Percentiles rank a stretch among this genome's conserved stretches.
phyloP scores from a whole-genome alignment of 2,329 filamentous ascomycete genomes.

The Escovopsis sp. region DNA sequence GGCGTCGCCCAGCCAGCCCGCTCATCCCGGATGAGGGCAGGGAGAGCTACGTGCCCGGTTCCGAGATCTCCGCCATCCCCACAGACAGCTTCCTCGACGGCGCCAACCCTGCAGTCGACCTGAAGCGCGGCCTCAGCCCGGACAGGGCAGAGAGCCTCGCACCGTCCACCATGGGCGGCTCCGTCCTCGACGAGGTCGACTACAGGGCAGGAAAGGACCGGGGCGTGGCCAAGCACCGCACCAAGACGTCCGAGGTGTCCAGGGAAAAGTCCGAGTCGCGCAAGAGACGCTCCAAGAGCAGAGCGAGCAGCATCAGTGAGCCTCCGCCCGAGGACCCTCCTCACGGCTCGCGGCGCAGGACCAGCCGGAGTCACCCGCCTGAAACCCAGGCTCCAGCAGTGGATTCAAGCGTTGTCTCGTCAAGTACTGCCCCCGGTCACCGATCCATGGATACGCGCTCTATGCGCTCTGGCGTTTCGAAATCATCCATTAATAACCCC shows the following conservation, averaged over 20 bases:
- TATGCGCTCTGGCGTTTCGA: conserved; percentile 35
- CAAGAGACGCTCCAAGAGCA: conserved; percentile 31
- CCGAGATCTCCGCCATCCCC: conserved; percentile 71
- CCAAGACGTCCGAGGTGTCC: conserved; percentile 24
- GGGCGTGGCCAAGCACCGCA: conserved; percentile 27
- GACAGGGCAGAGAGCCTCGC: conserved; percentile 24
- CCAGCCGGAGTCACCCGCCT: conserved; percentile 32
- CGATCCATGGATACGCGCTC: conserved; percentile 42
- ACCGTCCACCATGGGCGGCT: conserved; percentile 11
- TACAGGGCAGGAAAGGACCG: conserved; percentile 30
- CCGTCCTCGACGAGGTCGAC: conserved; percentile 27
- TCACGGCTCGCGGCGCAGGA: conserved; percentile 32
- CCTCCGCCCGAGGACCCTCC: conserved; percentile 30
- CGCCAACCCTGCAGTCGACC: conserved; percentile 30
- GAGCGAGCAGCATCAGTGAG: conserved; percentile 34
- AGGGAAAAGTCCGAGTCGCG: conserved; percentile 33
- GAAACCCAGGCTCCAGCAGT: conserved; percentile 35
- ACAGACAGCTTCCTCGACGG: conserved; percentile 47
- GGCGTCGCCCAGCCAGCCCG: conserved; percentile 53
- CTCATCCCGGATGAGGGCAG: conserved; percentile 43
- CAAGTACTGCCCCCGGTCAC: conserved; percentile 37
- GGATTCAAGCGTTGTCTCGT: conserved; percentile 41
- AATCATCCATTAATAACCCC: conserved; percentile 80
- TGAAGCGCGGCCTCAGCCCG: conserved; percentile 28
- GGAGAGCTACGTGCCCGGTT: conserved; percentile 50